Base-by-base conservation (phyloP, 2,329 filamentous ascomycete species). In the Bertia moriformis region DNA sequence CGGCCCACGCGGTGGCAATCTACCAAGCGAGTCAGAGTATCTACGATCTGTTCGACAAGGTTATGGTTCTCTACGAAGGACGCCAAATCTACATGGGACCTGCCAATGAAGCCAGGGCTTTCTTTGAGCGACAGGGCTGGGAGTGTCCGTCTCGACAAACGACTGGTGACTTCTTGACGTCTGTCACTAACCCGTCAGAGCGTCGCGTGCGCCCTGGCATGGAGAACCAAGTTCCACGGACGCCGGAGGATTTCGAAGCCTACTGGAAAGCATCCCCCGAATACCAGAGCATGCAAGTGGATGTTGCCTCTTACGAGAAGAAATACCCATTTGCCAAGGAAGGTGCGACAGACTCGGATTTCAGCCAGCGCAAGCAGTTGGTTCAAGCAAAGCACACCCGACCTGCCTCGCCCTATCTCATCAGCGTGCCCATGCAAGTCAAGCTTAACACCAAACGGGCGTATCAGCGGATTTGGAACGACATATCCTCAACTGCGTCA, bases 51-150 rank as follows among this genome's bases (percentile, higher is more conserved):
- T 88, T 89, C 48, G 81, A 89, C 58, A 87, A 87, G 52, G 73
- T 72, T 0, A 66, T 76, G 0, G 78, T 89, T 0, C 61, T 88
- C 0, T 86, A 88, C 49, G 78, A 87, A 50, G 84, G 83, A 1
- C 69, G 78, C 0, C 72, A 88, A 50, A 88, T 88, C 44, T 89
- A 75, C 59, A 88, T 79, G 45, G 84, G 83, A 0, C 69, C 71
- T 0, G 70, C 74, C 0, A 51, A 49, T 4, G 53, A 62, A 2
- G 83, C 82, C 0, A 76, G 69, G 48, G 52, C 53, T 0, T 87
- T 75, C 55, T 87, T 88, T 43, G 71, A 76, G 47, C 59, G 67
- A 12, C 72, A 81, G 56, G 83, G 83, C 30, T 88, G 73, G 66
- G 53, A 68, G 22, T 84, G 79, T 46, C 78, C 78, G 0, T 55